Percentiles rank a stretch among this genome's conserved stretches.
Conservation (phyloP, 306 rosid genomes). For the Malus orientalis region DNA sequence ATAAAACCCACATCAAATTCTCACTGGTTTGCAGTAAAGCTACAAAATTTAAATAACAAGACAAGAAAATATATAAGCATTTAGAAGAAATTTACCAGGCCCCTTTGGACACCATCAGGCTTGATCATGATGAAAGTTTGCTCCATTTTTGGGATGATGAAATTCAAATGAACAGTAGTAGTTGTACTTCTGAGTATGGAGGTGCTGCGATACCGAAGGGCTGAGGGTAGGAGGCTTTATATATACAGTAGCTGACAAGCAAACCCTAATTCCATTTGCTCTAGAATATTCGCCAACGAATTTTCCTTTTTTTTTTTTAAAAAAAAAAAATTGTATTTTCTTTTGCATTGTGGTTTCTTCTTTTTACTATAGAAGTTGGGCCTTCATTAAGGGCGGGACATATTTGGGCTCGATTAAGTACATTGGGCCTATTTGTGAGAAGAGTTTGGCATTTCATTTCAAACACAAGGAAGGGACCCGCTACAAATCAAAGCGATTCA, state of each 20-base stretch:
- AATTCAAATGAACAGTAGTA: not conserved
- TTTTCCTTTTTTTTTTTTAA: not conserved
- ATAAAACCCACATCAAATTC: conserved; percentile 7
- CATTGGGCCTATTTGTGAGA: no score
- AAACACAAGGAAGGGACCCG: no score
- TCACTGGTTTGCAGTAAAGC: not conserved
- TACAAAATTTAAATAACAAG: not conserved
- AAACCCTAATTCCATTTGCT: conserved; percentile 23
- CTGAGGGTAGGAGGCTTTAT: not conserved
- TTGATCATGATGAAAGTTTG: conserved; percentile 86
- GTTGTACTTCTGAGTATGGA: not conserved
- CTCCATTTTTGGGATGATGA: conserved; percentile 40
- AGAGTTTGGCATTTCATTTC: no score
- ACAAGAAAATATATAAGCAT: not conserved
- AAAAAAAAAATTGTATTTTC: not conserved
- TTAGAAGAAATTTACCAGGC: conserved; percentile 38
- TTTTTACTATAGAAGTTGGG: no score
- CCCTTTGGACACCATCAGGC: conserved; percentile 92
- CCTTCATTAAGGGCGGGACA: no score
- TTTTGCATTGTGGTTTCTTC: not conserved
- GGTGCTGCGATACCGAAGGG: not conserved
- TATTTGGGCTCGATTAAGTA: no score
- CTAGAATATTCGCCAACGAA: conserved; percentile 19
- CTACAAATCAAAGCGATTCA: no score
- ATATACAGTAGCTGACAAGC: not conserved